A percentile compares a stretch with the other conserved stretches of the same genome.
These are phyloP conservation scores for Gelatoporia subvermispora DNA, from an alignment of 768 basidiomycete genomes.

Conservation along the genomic window DNA sequence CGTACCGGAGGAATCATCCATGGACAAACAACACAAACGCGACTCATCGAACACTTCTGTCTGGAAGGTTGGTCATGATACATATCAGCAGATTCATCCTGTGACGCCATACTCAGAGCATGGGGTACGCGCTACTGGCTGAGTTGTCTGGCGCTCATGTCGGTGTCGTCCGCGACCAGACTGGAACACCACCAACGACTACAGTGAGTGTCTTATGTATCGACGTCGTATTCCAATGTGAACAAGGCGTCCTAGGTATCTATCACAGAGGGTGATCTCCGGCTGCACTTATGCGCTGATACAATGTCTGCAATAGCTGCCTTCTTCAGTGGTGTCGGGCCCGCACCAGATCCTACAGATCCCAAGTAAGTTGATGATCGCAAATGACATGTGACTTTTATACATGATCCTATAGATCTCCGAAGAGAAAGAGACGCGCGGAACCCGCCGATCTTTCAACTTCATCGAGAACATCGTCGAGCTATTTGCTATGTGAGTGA, in stretches of 20 bases:
- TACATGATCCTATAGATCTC: background rate
- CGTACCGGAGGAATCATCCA: conserved; percentile 19
- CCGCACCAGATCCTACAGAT: conserved; percentile 21
- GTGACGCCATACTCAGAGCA: conserved; percentile 34
- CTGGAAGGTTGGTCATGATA: conserved; percentile 59
- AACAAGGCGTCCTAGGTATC: conserved; percentile 38
- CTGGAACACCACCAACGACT: conserved; percentile 23
- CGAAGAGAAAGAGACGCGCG: conserved; percentile 9
- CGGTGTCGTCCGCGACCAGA: conserved; percentile 29
- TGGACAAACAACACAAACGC: conserved; percentile 7
- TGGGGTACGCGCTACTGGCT: conserved; percentile 66
- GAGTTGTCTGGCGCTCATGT: conserved; percentile 52
- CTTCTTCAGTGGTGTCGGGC: conserved; percentile 48
- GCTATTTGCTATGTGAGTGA: conserved; percentile 24
- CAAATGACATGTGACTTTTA: too few species aligned
- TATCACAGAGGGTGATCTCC: conserved; percentile 49
- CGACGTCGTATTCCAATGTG: background rate
- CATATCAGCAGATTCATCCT: conserved; percentile 1
- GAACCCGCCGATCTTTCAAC: conserved; percentile 14
- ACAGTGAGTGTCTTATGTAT: conserved; percentile 29
- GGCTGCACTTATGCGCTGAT: conserved; percentile 75
- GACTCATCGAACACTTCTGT: conserved; percentile 34
- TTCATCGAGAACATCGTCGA: conserved; percentile 1
- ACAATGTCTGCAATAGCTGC: conserved; percentile 55
- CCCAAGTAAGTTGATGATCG: too few species aligned